These are phyloP conservation scores for Xylaria longipes DNA, from an alignment of 495 filamentous ascomycete species.

Conservation along the genomic window DNA sequence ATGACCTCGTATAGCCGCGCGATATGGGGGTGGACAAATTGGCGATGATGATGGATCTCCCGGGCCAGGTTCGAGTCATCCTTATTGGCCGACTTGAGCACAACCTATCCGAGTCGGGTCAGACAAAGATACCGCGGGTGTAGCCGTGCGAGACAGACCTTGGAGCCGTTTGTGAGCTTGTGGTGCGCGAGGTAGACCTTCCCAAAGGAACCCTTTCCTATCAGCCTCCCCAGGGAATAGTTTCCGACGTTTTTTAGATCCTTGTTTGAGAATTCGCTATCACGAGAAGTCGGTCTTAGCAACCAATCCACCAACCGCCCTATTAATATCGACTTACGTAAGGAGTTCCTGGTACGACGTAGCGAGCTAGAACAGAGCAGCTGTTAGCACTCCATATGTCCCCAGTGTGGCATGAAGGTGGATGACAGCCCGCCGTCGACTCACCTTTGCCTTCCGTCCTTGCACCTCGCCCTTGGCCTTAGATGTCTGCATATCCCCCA, in stretches of 20 bases:
- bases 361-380: constrained; percentile 70
- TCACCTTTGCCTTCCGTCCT: constrained; percentile 92
- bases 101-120: constrained; percentile 66
- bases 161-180: constrained; percentile 98
- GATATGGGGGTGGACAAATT: constrained; percentile 97
- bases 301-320: constrained; percentile 21
- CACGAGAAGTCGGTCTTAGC: constrained; percentile 32
- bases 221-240: constrained; percentile 87
- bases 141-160: constrained; percentile 63
- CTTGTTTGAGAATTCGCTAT: constrained; percentile 91
- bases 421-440: constrained; percentile 30
- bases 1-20: constrained; percentile 97
- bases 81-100: constrained; percentile 96
- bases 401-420: constrained; percentile 6
- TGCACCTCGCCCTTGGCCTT: constrained; percentile 87
- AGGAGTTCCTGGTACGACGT: constrained; percentile 95
- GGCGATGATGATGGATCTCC: constrained; percentile 97
- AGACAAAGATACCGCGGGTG: constrained; percentile 16
- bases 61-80: constrained; percentile 93
- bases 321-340: constrained; percentile 66
- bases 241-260: constrained; percentile 93
- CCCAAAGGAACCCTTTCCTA: constrained; percentile 97
- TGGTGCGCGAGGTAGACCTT: constrained; percentile 97
- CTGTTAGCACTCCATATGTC: constrained; percentile 34
- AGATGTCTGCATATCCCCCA: constrained; percentile 58